Evolutionary conservation across 306 rosid species (phyloP).

Genomic region (Rubus idaeus): DNA sequence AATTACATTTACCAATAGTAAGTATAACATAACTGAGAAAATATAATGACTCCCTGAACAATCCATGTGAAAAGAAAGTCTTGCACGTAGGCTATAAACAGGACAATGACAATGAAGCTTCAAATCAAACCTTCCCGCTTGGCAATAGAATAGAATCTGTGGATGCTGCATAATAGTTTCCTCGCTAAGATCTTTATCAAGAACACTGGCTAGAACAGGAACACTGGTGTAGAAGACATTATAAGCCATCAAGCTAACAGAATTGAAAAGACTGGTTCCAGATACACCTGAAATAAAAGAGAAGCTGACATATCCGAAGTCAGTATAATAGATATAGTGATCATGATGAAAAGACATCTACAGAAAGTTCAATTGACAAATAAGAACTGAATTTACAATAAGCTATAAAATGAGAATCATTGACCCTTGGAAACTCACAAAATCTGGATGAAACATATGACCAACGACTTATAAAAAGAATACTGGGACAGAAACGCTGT

Average conservation of each 20-base stretch:
- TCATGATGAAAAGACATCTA: neutral
- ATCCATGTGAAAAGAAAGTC: constrained; percentile 2
- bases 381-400: constrained; percentile 11
- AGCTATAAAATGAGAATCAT: neutral
- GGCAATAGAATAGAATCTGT: constrained; percentile 97
- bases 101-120: constrained; percentile 20
- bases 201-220: constrained; percentile 90
- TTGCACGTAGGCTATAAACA: neutral
- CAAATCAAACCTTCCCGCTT: constrained; percentile 84
- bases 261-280: constrained; percentile 97
- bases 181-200: constrained; percentile 96
- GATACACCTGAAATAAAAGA: constrained; percentile 98
- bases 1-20: neutral
- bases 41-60: neutral
- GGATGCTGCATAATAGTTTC: constrained; percentile 99
- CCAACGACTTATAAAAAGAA: constrained; percentile 92
- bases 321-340: constrained; percentile 28
- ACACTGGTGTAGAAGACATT: constrained; percentile 98
- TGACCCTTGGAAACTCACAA: constrained; percentile 60
- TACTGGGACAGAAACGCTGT: constrained; percentile 96
- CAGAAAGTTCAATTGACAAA: constrained; percentile 14
- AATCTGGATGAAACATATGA: constrained; percentile 95
- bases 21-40: neutral
- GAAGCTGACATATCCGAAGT: constrained; percentile 66
- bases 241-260: constrained; percentile 99